Evolutionary conservation across 805 yeast species (phyloP).

Genomic region (Alloascoidea hylecoeti): DNA sequence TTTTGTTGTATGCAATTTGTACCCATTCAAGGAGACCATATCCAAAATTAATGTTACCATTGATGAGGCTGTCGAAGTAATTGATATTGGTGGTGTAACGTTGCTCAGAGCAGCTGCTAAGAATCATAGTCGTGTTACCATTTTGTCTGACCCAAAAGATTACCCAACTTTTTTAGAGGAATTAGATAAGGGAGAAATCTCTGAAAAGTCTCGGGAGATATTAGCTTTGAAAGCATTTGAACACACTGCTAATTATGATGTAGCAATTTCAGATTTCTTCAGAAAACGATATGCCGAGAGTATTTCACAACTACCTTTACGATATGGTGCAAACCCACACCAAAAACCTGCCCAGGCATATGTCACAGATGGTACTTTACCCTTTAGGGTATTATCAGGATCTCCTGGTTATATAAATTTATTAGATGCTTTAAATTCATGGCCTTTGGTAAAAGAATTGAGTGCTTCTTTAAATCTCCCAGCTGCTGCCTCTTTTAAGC

Average conservation of each 20-base stretch:
- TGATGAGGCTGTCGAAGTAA: conserved; percentile 96
- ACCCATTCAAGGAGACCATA: conserved; percentile 96
- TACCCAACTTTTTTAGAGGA: conserved; percentile 81
- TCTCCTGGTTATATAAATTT: conserved; percentile 97
- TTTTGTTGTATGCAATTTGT: conserved; percentile 92
- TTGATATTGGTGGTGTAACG: conserved; percentile 97
- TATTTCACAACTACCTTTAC: conserved; percentile 76
- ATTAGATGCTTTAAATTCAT: conserved; percentile 91
- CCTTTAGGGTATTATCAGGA: conserved; percentile 87
- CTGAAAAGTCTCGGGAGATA: conserved; percentile 60
- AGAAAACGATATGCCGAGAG: conserved; percentile 93
- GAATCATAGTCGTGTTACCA: conserved; percentile 93
- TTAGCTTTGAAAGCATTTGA: conserved; percentile 95
- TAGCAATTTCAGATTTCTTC: conserved; percentile 92
- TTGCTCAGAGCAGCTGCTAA: conserved; percentile 97
- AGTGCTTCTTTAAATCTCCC: conserved; percentile 90
- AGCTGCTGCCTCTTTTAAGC: conserved; percentile 98
- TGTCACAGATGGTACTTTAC: conserved; percentile 75
- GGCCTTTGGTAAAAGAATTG: conserved; percentile 97
- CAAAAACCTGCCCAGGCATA: conserved; percentile 98
- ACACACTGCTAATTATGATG: conserved; percentile 96
- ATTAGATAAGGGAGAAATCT: conserved; percentile 57
- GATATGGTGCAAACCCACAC: conserved; percentile 99
- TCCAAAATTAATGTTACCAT: conserved; percentile 92
- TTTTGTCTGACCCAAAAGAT: conserved; percentile 88